Percentiles rank a stretch among this genome's conserved stretches.
These are phyloP conservation scores for Sporothrix globosa DNA, from an alignment of 2,329 filamentous ascomycete genomes.

Conservation along the genomic window DNA sequence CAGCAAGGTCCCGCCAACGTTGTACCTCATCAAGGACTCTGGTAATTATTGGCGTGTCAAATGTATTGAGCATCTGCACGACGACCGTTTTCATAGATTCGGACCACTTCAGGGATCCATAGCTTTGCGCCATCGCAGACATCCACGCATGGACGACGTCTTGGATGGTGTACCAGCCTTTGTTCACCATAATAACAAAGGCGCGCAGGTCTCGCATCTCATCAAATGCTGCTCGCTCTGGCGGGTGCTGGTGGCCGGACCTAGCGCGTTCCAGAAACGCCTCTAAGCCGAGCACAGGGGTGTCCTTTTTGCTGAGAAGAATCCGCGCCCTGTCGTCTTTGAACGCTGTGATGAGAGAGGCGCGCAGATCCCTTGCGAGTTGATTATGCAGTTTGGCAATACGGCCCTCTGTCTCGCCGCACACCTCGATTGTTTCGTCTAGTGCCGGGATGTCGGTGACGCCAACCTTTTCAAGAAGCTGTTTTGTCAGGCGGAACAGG, in stretches of 20 bases:
- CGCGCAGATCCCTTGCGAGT: constrained; percentile 55
- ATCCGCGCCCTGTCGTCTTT: constrained; percentile 58
- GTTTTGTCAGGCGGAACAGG: constrained; percentile 59
- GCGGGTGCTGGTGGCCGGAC: constrained; percentile 55
- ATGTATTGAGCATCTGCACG: constrained; percentile 58
- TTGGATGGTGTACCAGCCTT: constrained; percentile 56
- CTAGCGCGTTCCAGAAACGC: constrained; percentile 68
- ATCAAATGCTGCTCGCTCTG: constrained; percentile 54
- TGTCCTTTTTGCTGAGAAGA: constrained; percentile 58
- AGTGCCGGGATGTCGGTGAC: constrained; percentile 47
- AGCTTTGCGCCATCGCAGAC: constrained; percentile 54
- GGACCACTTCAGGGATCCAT: constrained; percentile 60
- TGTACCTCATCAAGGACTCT: constrained; percentile 49
- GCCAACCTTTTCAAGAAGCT: constrained; percentile 59
- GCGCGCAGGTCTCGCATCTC: constrained; percentile 55
- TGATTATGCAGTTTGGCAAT: constrained; percentile 52
- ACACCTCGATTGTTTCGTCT: constrained; percentile 56
- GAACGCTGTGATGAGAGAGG: constrained; percentile 52
- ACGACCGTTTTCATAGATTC: constrained; percentile 60
- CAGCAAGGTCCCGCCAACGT: background rate
- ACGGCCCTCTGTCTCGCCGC: constrained; percentile 53
- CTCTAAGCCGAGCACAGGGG: constrained; percentile 57
- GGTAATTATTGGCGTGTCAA: constrained; percentile 57
- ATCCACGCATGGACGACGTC: constrained; percentile 65
- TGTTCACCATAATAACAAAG: constrained; percentile 56